Evolutionary conservation across 257 asterid species (phyloP), one percentile per base, ranked within the genome.

Genomic region (Przewalskia tangutica): DNA sequence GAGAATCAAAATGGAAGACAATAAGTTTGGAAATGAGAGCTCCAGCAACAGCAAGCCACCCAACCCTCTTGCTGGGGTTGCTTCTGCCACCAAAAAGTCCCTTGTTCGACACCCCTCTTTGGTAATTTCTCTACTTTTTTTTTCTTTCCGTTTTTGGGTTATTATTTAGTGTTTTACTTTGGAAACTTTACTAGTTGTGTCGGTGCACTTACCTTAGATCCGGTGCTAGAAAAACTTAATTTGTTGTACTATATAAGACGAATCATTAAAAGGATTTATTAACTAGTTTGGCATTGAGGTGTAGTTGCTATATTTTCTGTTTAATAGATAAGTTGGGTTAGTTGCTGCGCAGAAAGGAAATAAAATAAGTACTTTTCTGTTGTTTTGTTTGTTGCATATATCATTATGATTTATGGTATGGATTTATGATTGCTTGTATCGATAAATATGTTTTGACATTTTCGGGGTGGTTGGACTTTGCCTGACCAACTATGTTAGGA

Each of bases 41-140:
- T 89, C 97, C 84, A 85, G 87, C 81, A 91, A 87, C 77, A 90
- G 97, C 23, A 91, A 89, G 38, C 98, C 98, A 60, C 98, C 98
- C 36, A 89, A 82, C 79, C 85, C 95, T 16, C 63, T 90, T 73
- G 83, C 88, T 73, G 88, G 88, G 18, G 86, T 88, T 51, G 67
- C 66, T 27, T 55, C 78, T 51, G 84, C 88, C 56, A 75, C 90
- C 80, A 40, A 84, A 20, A 89, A 89, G 88, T 82, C 91, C 20
- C 90, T 95, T 23, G 80, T 90, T 85, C 92, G 95, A 11, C 97
- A 91, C 68, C 88, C 89, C 13, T 92, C 98, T 63, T 83, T 95
- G 97, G 98, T 91, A 86, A 90, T 62, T 3, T 56, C 14, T 79
- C 7, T 51, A 18, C 23, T 53, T 53, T 78, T 27, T 46, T 54